phyloP scores from a whole-genome alignment of 2,329 filamentous ascomycete genomes.

The Neonectria hederae region DNA sequence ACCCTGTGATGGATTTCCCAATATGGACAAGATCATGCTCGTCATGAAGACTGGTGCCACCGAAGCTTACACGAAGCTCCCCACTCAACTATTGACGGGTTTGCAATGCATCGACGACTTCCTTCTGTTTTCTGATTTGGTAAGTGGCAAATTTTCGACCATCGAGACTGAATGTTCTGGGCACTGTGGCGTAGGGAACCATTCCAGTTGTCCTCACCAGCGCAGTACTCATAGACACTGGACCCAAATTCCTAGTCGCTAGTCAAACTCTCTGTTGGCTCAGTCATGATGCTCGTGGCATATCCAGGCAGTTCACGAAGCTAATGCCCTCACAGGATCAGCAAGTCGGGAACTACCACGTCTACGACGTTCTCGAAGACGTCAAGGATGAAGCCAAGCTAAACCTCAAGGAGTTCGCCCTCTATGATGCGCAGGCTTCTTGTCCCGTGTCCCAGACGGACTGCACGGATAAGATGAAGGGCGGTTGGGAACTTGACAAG shows the following conservation, averaged over 20 bases:
- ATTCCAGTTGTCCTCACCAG: constrained; percentile 15
- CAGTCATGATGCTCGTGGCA: background rate
- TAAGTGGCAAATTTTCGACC: constrained; percentile 27
- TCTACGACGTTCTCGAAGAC: constrained; percentile 54
- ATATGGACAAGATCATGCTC: constrained; percentile 56
- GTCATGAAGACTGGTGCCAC: constrained; percentile 69
- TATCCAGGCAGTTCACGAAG: background rate
- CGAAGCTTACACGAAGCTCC: constrained; percentile 63
- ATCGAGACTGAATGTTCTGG: background rate
- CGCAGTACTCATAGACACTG: background rate
- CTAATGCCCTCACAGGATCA: constrained; percentile 51
- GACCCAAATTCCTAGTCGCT: background rate
- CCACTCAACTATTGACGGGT: constrained; percentile 64
- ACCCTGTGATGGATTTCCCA: constrained; percentile 54
- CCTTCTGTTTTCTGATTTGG: constrained; percentile 66
- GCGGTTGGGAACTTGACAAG: constrained; percentile 66
- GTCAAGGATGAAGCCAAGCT: constrained; percentile 49
- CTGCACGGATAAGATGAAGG: constrained; percentile 47
- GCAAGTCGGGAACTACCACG: constrained; percentile 57
- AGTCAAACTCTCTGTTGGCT: background rate
- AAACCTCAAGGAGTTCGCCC: constrained; percentile 55
- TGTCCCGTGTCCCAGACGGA: constrained; percentile 59
- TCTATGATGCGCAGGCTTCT: constrained; percentile 56
- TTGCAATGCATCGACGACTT: constrained; percentile 64
- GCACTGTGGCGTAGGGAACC: constrained; percentile 1